phyloP scores from a whole-genome alignment of 176 grass and related monocot genomes.

The Lolium multiflorum region DNA sequence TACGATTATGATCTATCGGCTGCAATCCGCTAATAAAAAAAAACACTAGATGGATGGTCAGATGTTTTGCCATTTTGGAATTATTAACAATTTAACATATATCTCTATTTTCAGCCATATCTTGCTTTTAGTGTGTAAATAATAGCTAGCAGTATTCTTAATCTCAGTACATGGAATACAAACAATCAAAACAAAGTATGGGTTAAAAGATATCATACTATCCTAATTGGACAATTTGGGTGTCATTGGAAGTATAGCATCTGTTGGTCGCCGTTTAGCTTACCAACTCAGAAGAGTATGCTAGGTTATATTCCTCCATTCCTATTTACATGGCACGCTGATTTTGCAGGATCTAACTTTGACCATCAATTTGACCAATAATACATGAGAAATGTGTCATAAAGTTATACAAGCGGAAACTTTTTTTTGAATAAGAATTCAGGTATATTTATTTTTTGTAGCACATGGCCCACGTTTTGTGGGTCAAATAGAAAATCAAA shows the following conservation, averaged over 20 bases:
- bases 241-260: background rate
- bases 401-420: background rate
- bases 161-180: background rate
- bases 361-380: background rate
- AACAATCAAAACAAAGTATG: background rate
- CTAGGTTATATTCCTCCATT: background rate
- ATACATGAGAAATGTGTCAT: constrained; percentile 6
- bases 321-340: background rate
- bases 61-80: background rate
- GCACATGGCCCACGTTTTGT: background rate
- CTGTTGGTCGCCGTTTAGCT: background rate
- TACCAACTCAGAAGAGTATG: background rate
- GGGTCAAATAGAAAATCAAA: background rate
- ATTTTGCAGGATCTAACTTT: background rate
- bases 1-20: background rate
- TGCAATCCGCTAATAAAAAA: background rate
- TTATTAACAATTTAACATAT: background rate
- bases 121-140: background rate
- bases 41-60: background rate
- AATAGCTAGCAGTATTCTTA: background rate
- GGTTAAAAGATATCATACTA: background rate
- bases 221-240: background rate
- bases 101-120: background rate
- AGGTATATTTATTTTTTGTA: background rate
- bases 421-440: background rate